Conservation (phyloP, 352 stramenopile genomes). For the Phytophthora cryptogea region DNA sequence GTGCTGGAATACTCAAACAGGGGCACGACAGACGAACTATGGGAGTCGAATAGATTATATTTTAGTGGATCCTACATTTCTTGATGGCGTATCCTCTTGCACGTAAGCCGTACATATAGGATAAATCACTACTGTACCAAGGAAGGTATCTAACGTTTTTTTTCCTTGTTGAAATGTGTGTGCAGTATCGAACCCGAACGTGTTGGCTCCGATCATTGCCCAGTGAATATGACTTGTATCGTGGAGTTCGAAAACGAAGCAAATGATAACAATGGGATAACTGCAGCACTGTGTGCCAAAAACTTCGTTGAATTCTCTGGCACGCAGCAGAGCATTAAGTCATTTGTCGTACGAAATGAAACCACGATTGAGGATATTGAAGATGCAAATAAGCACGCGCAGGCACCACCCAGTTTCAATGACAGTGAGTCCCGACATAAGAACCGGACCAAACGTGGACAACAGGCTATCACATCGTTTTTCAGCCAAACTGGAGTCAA, state of each 20-base stretch:
- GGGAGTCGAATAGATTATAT: conserved; percentile 93
- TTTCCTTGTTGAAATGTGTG: neutral
- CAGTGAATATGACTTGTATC: conserved; percentile 54
- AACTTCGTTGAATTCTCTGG: conserved; percentile 80
- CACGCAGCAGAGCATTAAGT: conserved; percentile 70
- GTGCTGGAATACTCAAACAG: conserved; percentile 90
- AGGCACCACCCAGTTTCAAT: neutral
- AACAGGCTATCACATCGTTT: conserved; percentile 62
- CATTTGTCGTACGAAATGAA: conserved; percentile 36
- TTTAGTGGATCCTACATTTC: conserved; percentile 60
- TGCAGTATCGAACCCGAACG: conserved; percentile 57
- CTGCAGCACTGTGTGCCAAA: conserved; percentile 64
- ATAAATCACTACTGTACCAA: neutral
- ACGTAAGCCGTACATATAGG: conserved; percentile 40
- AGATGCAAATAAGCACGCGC: neutral
- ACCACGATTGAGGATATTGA: conserved; percentile 5
- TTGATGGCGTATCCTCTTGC: conserved; percentile 55
- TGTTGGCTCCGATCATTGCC: conserved; percentile 80
- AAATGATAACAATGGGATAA: conserved; percentile 23
- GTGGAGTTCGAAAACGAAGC: conserved; percentile 36
- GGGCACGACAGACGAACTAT: conserved; percentile 89
- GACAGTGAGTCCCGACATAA: conserved; percentile 1
- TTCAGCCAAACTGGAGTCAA: conserved; percentile 36
- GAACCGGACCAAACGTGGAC: conserved; percentile 24
- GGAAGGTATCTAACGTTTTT: neutral